These are phyloP conservation scores for Periconia sp. DNA, from an alignment of 2,329 filamentous ascomycete species.

Conservation along the genomic window DNA sequence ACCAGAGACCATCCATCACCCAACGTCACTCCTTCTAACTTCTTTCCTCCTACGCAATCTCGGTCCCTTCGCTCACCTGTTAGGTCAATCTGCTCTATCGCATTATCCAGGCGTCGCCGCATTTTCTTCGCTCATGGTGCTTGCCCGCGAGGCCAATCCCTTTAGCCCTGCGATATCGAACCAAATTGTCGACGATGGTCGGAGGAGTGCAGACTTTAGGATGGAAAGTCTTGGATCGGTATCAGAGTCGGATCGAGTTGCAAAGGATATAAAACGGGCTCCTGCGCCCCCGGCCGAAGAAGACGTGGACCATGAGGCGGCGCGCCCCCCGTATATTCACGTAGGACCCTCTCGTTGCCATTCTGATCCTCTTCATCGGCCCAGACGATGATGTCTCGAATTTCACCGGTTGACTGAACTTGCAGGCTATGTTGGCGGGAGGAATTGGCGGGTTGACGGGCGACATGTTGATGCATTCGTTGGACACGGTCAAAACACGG, in stretches of 20 bases:
- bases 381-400: neutral
- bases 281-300: constrained; percentile 9
- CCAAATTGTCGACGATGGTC: constrained; percentile 43
- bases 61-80: neutral
- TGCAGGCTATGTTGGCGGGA: constrained; percentile 89
- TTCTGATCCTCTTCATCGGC: neutral
- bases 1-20: constrained; percentile 13
- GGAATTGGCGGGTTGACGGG: constrained; percentile 90
- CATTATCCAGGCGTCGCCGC: constrained; percentile 14
- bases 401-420: constrained; percentile 22
- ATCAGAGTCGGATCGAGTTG: constrained; percentile 19
- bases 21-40: constrained; percentile 24
- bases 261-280: constrained; percentile 2
- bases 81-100: neutral
- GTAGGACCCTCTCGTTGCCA: constrained; percentile 28
- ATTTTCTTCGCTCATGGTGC: constrained; percentile 47
- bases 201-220: constrained; percentile 20
- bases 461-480: constrained; percentile 97
- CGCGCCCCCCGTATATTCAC: constrained; percentile 52
- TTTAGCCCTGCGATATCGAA: constrained; percentile 41
- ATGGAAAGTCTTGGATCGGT: constrained; percentile 26
- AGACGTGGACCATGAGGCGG: constrained; percentile 45
- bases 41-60: constrained; percentile 3
- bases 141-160: constrained; percentile 53
- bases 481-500: constrained; percentile 97